These are phyloP conservation scores for Mycena rebaudengoi DNA, from an alignment of 768 basidiomycete genomes.

Conservation along the genomic window DNA sequence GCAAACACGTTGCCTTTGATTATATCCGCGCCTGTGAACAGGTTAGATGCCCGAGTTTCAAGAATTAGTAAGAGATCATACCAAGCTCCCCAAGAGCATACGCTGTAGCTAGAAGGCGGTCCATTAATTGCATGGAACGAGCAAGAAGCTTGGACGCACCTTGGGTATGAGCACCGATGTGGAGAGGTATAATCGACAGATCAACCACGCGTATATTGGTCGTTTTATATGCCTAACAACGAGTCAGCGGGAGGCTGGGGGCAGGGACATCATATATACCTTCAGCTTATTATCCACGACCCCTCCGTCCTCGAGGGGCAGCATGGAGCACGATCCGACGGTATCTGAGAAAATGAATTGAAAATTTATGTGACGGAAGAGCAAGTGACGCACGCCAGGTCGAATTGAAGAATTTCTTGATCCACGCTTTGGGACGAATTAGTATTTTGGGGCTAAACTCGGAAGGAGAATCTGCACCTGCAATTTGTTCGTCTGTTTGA, in stretches of 20 bases:
- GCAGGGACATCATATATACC: too few species aligned
- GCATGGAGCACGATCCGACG: constrained; percentile 4
- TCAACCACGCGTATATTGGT: background rate
- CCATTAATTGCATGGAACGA: background rate
- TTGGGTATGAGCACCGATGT: background rate
- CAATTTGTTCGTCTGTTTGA: too few species aligned
- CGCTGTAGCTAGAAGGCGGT: background rate
- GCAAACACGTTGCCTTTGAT: background rate
- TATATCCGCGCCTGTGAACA: background rate
- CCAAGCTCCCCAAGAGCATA: constrained; percentile 6
- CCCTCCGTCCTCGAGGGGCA: background rate
- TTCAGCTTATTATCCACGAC: background rate
- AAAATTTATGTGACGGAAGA: too few species aligned
- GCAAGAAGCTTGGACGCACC: background rate
- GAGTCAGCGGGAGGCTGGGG: too few species aligned
- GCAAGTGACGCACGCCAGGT: too few species aligned
- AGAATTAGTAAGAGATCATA: background rate
- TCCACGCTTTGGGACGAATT: too few species aligned
- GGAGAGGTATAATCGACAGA: background rate
- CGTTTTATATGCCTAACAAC: background rate
- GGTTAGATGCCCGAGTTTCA: background rate
- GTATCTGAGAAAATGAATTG: too few species aligned
- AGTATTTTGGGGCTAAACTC: too few species aligned
- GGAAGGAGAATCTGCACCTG: too few species aligned
- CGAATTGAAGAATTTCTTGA: too few species aligned